Evolutionary conservation across 495 filamentous ascomycete species (phyloP).

Genomic region (Staphylotrichum tortipilum): DNA sequence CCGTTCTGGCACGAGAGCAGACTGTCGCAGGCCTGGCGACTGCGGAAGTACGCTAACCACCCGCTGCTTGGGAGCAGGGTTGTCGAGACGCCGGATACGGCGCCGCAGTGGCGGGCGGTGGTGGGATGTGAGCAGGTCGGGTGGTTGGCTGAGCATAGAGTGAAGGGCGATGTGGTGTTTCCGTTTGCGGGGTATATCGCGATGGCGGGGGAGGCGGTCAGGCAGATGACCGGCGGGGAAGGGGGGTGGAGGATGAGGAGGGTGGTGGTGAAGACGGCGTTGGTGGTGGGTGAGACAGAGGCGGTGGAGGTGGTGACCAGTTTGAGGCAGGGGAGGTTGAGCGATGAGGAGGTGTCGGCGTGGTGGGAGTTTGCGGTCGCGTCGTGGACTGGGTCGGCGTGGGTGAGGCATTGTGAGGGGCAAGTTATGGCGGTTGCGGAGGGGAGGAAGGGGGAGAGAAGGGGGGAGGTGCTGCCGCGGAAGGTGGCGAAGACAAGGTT

Average conservation of each 20-base stretch:
- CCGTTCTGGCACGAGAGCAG: slow-evolving; percentile 35
- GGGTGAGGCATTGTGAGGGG: slow-evolving; percentile 38
- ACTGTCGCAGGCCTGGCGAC: slow-evolving; percentile 34
- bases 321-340: slow-evolving; percentile 27
- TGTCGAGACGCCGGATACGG: slow-evolving; percentile 11
- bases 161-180: slow-evolving; percentile 30
- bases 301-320: slow-evolving; percentile 35
- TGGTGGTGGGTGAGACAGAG: slow-evolving; percentile 30
- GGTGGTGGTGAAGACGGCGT: slow-evolving; percentile 25
- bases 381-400: slow-evolving; percentile 27
- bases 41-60: slow-evolving; percentile 26
- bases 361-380: slow-evolving; percentile 41
- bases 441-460: too few relatives aligned
- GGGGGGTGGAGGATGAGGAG: slow-evolving; percentile 28
- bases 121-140: slow-evolving; percentile 28
- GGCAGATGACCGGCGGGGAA: slow-evolving; percentile 27
- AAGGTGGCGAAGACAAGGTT: slow-evolving; percentile 10
- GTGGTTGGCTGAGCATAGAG: slow-evolving; percentile 40
- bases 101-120: slow-evolving; percentile 35
- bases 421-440: slow-evolving; percentile 21
- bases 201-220: slow-evolving; percentile 31
- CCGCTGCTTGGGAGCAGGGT: slow-evolving; percentile 41
- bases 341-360: slow-evolving; percentile 26
- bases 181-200: slow-evolving; percentile 36
- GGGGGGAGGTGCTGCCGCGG: not conserved